Conservation (phyloP, 352 stramenopile species). For the Phytopythium mirpurense region DNA sequence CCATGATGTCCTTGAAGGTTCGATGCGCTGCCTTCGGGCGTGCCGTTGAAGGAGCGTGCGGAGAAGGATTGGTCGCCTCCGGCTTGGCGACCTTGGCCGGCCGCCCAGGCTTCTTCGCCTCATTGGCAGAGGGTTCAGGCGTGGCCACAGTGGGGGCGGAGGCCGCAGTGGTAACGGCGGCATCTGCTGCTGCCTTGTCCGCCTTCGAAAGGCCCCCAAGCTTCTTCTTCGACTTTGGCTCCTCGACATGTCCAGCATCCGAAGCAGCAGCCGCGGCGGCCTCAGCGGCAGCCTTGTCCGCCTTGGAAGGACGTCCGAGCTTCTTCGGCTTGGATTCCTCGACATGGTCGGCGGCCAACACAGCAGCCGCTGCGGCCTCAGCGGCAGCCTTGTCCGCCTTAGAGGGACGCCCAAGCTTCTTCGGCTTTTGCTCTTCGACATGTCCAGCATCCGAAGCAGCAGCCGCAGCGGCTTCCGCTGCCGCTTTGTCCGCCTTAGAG, state of each 20-base stretch:
- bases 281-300: slow-evolving; percentile 5
- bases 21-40: slow-evolving; percentile 7
- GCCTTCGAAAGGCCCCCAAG: background rate
- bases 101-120: background rate
- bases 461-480: slow-evolving; percentile 6
- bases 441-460: too few relatives aligned
- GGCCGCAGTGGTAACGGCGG: slow-evolving; percentile 7
- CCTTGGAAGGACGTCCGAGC: slow-evolving; percentile 1
- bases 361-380: background rate
- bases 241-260: background rate
- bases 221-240: slow-evolving; percentile 1
- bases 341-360: background rate
- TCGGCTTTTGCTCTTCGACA: background rate
- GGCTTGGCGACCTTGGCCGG: background rate
- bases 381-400: slow-evolving; percentile 15
- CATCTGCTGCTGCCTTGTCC: slow-evolving; percentile 4
- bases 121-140: background rate
- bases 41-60: background rate
- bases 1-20: slow-evolving; percentile 43
- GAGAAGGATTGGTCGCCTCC: background rate
- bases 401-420: slow-evolving; percentile 9
- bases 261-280: background rate
- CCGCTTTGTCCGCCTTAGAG: slow-evolving; percentile 4
- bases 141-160: too few relatives aligned
- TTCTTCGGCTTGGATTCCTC: slow-evolving; percentile 1